Conservation (phyloP, 2,329 filamentous ascomycete species). For the Orbilia oligospora region DNA sequence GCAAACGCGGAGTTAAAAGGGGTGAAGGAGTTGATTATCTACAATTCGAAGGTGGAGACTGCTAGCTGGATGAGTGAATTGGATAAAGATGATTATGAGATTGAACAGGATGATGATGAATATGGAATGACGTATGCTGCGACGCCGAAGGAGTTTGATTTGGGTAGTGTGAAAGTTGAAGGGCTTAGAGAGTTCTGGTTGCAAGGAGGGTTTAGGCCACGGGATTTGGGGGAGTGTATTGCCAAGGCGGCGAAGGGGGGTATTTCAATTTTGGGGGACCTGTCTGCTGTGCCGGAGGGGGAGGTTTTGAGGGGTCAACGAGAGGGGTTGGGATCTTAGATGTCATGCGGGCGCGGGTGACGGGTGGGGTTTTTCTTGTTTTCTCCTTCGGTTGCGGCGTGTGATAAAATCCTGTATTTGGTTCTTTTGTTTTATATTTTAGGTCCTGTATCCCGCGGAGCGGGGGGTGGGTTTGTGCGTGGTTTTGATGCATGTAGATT, state of each 20-base stretch:
- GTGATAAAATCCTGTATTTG: not conserved
- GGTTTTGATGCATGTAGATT: not conserved
- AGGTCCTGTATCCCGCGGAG: not conserved
- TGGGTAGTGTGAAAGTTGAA: slow-evolving; percentile 38
- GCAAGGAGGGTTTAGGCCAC: slow-evolving; percentile 31
- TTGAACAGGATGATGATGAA: not conserved
- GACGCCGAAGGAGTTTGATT: slow-evolving; percentile 13
- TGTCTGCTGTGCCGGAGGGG: not conserved
- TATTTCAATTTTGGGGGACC: slow-evolving; percentile 11
- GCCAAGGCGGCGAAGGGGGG: slow-evolving; percentile 16
- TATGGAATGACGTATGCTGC: slow-evolving; percentile 3
- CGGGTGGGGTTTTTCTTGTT: not conserved
- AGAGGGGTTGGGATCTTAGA: not conserved
- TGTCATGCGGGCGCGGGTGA: not conserved
- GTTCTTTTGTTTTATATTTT: not conserved
- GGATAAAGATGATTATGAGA: slow-evolving; percentile 31
- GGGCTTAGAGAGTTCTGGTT: slow-evolving; percentile 39
- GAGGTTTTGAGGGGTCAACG: not conserved
- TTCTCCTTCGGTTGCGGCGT: not conserved
- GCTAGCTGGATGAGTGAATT: slow-evolving; percentile 12
- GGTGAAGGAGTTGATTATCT: slow-evolving; percentile 30
- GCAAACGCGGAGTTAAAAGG: slow-evolving; percentile 15
- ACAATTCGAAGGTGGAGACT: not conserved
- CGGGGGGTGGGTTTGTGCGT: not conserved
- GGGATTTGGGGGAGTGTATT: slow-evolving; percentile 47